Evolutionary conservation across 768 basidiomycete genomes (phyloP).

Genomic region (Lactarius trivialis): DNA sequence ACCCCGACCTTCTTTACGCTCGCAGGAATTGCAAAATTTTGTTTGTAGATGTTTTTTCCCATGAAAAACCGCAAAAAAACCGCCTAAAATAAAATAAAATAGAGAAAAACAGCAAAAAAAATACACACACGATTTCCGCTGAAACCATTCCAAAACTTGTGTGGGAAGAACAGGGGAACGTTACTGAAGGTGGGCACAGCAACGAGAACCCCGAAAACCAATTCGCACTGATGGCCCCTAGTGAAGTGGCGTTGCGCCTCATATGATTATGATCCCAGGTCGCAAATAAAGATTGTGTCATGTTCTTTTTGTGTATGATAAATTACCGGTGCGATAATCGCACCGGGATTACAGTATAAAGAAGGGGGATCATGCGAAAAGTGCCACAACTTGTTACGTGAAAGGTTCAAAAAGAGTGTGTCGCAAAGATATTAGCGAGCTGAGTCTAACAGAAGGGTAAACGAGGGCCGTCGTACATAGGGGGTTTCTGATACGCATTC

Average conservation of each 20-base stretch:
- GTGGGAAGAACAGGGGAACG: no score
- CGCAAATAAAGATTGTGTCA: neutral
- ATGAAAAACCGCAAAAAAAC: no score
- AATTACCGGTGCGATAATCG: slow-evolving; percentile 2
- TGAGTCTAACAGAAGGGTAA: neutral
- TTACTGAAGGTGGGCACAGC: no score
- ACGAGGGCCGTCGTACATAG: slow-evolving; percentile 1
- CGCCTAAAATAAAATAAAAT: no score
- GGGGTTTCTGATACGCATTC: slow-evolving; percentile 1
- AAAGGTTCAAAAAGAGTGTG: neutral
- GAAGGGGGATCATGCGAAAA: neutral
- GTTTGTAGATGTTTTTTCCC: no score
- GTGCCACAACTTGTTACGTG: slow-evolving; percentile 9
- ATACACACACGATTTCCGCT: no score
- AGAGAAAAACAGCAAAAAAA: no score
- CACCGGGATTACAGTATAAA: neutral
- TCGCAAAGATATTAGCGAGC: slow-evolving; percentile 8
- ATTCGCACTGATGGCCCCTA: no score
- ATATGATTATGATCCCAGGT: neutral
- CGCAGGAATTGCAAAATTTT: neutral
- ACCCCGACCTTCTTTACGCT: neutral
- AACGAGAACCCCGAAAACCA: no score
- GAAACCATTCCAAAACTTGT: no score
- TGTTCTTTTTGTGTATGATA: slow-evolving; percentile 9
- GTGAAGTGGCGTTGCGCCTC: neutral